Base-by-base conservation (phyloP, 1,284 basidiomycete genomes). In the Inonotus obliquus region DNA sequence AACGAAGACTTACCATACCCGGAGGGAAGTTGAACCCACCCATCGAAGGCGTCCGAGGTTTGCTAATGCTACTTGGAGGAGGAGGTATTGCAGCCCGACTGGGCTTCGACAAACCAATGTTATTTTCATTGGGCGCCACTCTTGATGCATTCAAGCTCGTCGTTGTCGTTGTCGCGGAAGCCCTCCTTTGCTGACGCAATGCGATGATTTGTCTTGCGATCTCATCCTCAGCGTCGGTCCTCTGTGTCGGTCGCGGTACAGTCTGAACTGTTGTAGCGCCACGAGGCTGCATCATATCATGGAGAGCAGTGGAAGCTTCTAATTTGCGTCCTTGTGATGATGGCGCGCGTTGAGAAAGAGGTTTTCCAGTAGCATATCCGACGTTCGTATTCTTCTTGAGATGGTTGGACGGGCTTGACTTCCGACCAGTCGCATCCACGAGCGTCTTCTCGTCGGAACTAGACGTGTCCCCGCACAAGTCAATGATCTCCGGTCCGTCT, bases 11-110 rank as follows among this genome's bases (percentile, higher is more conserved):
- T 67, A 81, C 81, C 69, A 75, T 70, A n/a, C 77, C 79, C 45
- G 76, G 67, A 1, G 81, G 79, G 63, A 81, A 81, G 67, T 80
- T 74, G 67, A 82, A 86, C 0, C 80, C 81, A 32, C 83, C 83
- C 66, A 78, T 73, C 0, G 83, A 77, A 4, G 77, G 72, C 17
- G 73, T 72, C 19, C 70, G 38, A 5, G 75, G 62, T 13, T 71
- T 73, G 54, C 69, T 71, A 29, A n/a, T n/a, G n/a, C n/a, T n/a
- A n/a, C 45, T 6, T 1, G 65, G 57, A 6, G 56, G 65, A 21
- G 38, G 11, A n/a, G n/a, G n/a, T n/a, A n/a, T n/a, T n/a, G n/a
- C n/a, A n/a, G n/a, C n/a, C n/a, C n/a, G n/a, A n/a, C n/a, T n/a
- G n/a, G n/a, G n/a, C n/a, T n/a, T n/a, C n/a, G n/a, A n/a, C n/a